Evolutionary conservation across 2,329 filamentous ascomycete genomes (phyloP).

Genomic region (Chrysoporthe puriensis): DNA sequence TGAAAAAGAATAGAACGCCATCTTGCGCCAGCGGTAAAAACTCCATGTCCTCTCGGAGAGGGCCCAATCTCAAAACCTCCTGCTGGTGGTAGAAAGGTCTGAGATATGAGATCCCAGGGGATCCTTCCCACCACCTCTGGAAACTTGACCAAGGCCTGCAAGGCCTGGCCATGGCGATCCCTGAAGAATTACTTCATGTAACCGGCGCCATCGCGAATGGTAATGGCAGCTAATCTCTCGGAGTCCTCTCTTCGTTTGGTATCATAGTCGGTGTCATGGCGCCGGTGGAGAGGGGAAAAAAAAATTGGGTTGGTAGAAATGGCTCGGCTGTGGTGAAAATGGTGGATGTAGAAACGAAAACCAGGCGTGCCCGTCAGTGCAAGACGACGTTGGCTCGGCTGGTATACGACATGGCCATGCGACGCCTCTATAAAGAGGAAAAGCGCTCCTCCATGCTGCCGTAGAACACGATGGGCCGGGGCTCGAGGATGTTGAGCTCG

Average conservation of each 20-base stretch:
- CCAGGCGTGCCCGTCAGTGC: slow-evolving; percentile 15
- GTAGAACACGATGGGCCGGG: slow-evolving; percentile 66
- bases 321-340: slow-evolving; percentile 15
- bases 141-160: slow-evolving; percentile 12
- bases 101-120: neutral
- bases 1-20: slow-evolving; percentile 23
- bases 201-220: slow-evolving; percentile 21
- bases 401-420: neutral
- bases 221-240: slow-evolving; percentile 15
- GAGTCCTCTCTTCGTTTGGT: slow-evolving; percentile 18
- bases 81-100: neutral
- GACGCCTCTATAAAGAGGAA: slow-evolving; percentile 38
- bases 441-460: slow-evolving; percentile 66
- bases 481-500: slow-evolving; percentile 62
- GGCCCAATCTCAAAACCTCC: neutral
- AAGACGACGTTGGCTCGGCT: neutral
- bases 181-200: slow-evolving; percentile 14
- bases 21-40: slow-evolving; percentile 20
- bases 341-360: slow-evolving; percentile 15
- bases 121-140: neutral
- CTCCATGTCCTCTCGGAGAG: neutral
- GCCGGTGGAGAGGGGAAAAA: neutral
- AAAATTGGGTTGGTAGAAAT: slow-evolving; percentile 14
- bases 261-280: slow-evolving; percentile 22
- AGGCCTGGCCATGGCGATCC: slow-evolving; percentile 12